A percentile compares a stretch with the other conserved stretches of the same genome.
Evolutionary conservation across 2,329 filamentous ascomycete genomes (phyloP).

Genomic region (Penicillium sp.): DNA sequence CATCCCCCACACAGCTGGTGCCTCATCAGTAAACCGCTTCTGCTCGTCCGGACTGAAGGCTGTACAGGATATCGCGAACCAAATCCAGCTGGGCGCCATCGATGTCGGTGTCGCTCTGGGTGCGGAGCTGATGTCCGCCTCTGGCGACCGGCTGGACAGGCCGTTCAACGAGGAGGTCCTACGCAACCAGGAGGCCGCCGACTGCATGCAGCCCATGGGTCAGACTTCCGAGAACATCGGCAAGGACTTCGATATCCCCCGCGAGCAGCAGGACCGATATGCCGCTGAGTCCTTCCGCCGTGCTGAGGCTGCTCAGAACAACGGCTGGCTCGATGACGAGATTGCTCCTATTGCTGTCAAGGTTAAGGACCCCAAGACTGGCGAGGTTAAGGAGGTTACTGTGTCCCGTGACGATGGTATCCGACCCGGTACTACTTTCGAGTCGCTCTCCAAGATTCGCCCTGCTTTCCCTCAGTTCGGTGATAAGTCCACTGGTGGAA

Average conservation of each 20-base stretch:
- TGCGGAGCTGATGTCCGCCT: constrained; percentile 80
- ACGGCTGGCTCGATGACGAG: constrained; percentile 88
- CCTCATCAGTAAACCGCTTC: constrained; percentile 87
- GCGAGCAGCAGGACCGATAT: constrained; percentile 78
- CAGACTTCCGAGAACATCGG: constrained; percentile 97
- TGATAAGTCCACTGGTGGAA: constrained; percentile 81
- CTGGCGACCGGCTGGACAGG: constrained; percentile 65
- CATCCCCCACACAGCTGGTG: constrained; percentile 84
- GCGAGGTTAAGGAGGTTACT: constrained; percentile 72
- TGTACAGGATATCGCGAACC: constrained; percentile 88
- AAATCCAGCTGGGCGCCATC: constrained; percentile 76
- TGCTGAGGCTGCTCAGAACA: constrained; percentile 86
- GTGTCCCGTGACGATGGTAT: constrained; percentile 87
- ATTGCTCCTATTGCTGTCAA: constrained; percentile 82
- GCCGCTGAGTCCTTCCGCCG: constrained; percentile 83
- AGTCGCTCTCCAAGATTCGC: constrained; percentile 78
- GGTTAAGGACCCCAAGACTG: constrained; percentile 78
- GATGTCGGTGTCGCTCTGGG: constrained; percentile 84
- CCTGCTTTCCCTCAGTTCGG: constrained; percentile 90
- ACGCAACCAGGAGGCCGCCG: constrained; percentile 70
- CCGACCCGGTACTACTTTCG: constrained; percentile 82
- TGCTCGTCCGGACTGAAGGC: constrained; percentile 96
- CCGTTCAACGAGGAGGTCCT: constrained; percentile 77
- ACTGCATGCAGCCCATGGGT: constrained; percentile 95
- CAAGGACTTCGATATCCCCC: constrained; percentile 78